A percentile compares a stretch with the other conserved stretches of the same genome.
Conservation (phyloP, 345 rosid species). For the Salix arbutifolia region DNA sequence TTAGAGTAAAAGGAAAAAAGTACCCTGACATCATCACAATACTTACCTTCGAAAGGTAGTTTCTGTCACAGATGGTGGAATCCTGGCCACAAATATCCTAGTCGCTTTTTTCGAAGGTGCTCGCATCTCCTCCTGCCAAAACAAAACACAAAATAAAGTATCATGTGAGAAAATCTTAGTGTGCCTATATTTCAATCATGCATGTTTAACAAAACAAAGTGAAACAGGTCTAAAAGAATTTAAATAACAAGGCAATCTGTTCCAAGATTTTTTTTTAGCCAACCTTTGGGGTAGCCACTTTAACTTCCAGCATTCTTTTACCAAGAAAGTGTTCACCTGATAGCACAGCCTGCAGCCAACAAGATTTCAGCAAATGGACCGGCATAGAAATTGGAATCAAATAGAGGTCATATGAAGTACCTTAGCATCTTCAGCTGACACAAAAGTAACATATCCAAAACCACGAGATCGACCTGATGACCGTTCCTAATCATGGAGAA, state of each 20-base stretch:
- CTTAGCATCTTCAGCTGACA: conserved; percentile 75
- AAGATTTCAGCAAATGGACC: not conserved
- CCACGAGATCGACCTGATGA: conserved; percentile 96
- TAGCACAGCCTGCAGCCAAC: conserved; percentile 52
- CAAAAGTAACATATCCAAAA: conserved; percentile 91
- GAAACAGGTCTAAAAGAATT: not conserved
- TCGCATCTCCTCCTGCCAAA: conserved; percentile 92
- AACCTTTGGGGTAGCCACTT: conserved; percentile 97
- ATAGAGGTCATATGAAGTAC: conserved; percentile 18
- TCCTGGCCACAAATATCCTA: conserved; percentile 94
- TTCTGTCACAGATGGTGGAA: conserved; percentile 80
- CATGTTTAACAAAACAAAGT: not conserved
- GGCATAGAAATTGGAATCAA: not conserved
- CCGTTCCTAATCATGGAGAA: conserved; percentile 55
- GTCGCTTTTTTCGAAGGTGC: conserved; percentile 73
- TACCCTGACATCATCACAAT: not conserved
- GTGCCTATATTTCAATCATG: not conserved
- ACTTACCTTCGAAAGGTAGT: conserved; percentile 74
- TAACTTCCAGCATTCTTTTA: conserved; percentile 81
- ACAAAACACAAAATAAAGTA: conserved; percentile 8
- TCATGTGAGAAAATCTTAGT: not conserved
- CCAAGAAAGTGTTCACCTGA: conserved; percentile 81
- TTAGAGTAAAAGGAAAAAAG: conserved; percentile 2
- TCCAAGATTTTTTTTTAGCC: conserved; percentile 1
- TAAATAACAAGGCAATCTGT: not conserved